Base-by-base conservation (phyloP, 495 filamentous ascomycete species). In the Penicillium cataractarum region DNA sequence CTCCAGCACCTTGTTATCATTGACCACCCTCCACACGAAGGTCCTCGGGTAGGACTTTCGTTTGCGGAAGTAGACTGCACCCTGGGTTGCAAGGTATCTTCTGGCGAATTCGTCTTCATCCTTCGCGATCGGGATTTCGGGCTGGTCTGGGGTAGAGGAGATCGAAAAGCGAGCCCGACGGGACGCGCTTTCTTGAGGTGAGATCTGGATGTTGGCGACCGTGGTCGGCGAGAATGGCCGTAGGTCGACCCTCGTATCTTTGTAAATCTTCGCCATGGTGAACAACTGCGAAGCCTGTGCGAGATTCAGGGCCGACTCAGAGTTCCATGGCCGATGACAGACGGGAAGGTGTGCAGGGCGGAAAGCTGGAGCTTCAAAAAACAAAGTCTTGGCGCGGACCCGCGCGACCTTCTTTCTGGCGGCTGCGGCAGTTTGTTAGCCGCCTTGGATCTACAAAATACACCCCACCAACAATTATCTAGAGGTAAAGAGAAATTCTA, bases 21-120 rank as follows among this genome's bases (percentile, higher is more conserved):
- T 89, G 62, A 97, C 76, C 21, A 99, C 82, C 57, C 95, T 82
- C 94, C 96, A 99, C 24, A 97, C 82, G 66, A 98, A 93, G 69
- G 84, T 89, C 65, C 91, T 86, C 50, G 95, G 96, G 59, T 89
- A 90, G 57, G 80, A 77, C 60, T 86, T 85, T 65, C 87, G 82
- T 68, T 85, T 86, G 57, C 94, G 85, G 75, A 96, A 92, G 82
- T 92, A 96, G 42, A 98, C 84, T 1, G 91, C 90, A 22, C 90
- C 90, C 31, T 92, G 86, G 3, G 83, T 90, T 22, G 96, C 92
- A 53, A 97, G 81, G 69, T 90, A 84, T 31, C 81, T 82, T 64
- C 82, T 77, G 46, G 88, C 83, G 71, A 95, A 96, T 42, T 83
- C 80, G 48, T 86, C 87, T 75, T 95, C 92, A 68, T 93, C 88